Evolutionary conservation across 2,329 filamentous ascomycete genomes (phyloP).

Genomic region (Amylocarpus encephaloides): DNA sequence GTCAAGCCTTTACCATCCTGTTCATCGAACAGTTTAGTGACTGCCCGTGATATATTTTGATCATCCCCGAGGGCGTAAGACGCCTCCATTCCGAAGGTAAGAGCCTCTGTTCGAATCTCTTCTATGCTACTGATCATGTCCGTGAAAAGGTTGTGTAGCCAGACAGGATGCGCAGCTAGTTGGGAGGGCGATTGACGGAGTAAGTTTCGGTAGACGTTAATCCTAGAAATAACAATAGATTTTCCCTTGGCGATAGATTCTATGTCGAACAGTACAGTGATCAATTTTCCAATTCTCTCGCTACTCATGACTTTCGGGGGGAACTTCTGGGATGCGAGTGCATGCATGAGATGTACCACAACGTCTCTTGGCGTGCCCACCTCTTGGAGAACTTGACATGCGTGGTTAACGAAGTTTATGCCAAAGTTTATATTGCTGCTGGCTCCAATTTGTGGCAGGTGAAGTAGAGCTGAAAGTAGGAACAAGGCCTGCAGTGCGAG

Average conservation of each 20-base stretch:
- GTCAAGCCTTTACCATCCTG: constrained; percentile 34
- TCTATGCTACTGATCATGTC: constrained; percentile 74
- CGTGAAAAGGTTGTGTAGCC: constrained; percentile 76
- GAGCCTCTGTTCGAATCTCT: constrained; percentile 69
- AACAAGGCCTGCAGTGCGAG: constrained; percentile 73
- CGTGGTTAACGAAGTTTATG: constrained; percentile 72
- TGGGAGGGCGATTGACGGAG: constrained; percentile 62
- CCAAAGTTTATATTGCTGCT: constrained; percentile 73
- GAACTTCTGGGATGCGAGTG: constrained; percentile 77
- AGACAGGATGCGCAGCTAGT: constrained; percentile 68
- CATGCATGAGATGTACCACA: constrained; percentile 70
- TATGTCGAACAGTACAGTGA: constrained; percentile 65
- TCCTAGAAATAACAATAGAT: constrained; percentile 69
- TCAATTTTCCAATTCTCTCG: constrained; percentile 62
- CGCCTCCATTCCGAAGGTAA: constrained; percentile 66
- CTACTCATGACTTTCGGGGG: constrained; percentile 64
- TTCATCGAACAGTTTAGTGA: constrained; percentile 56
- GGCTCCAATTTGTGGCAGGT: constrained; percentile 63
- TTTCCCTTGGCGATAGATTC: constrained; percentile 72
- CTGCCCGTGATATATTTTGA: constrained; percentile 57
- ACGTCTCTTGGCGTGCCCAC: constrained; percentile 66
- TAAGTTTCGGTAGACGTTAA: constrained; percentile 73
- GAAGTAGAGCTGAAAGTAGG: constrained; percentile 70
- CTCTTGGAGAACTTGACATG: constrained; percentile 68
- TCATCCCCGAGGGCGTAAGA: constrained; percentile 65